These are phyloP conservation scores for Cupressus sempervirens DNA, from an alignment of 75 land plant species.

Conservation along the genomic window DNA sequence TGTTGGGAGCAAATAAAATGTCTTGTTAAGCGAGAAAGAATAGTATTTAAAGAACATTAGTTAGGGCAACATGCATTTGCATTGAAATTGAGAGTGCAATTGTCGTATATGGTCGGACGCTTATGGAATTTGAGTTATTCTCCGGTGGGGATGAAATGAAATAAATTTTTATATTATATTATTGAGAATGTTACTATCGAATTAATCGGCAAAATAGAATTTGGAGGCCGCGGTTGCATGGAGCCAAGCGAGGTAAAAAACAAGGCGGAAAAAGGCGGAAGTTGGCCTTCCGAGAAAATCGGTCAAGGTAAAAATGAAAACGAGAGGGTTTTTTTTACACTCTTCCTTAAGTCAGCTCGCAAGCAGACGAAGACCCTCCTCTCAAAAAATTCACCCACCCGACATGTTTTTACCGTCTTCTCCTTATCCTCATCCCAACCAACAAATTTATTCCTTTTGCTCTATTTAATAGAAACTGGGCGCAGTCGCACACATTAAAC, in stretches of 20 bases:
- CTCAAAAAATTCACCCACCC: slow-evolving; percentile 7
- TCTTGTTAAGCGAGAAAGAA: neutral
- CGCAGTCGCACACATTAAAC: neutral
- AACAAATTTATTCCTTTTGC: neutral
- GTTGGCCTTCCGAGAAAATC: neutral
- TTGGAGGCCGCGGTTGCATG: neutral
- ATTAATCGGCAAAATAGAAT: neutral
- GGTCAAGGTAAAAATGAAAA: neutral
- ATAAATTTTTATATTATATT: neutral
- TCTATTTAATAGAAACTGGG: neutral
- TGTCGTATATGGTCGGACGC: slow-evolving; percentile 11
- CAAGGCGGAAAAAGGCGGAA: neutral
- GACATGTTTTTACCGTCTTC: neutral
- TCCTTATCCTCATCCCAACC: neutral
- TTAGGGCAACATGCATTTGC: neutral
- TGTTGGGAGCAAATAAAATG: neutral
- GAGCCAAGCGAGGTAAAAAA: neutral
- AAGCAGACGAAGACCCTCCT: neutral
- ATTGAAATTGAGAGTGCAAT: neutral
- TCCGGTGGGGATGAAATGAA: neutral
- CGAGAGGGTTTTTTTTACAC: neutral
- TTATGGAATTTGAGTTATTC: neutral
- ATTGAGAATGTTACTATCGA: neutral
- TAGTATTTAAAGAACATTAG: neutral
- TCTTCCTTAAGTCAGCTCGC: neutral